Conservation (phyloP, 768 basidiomycete species). For the Sarcodon sp. region DNA sequence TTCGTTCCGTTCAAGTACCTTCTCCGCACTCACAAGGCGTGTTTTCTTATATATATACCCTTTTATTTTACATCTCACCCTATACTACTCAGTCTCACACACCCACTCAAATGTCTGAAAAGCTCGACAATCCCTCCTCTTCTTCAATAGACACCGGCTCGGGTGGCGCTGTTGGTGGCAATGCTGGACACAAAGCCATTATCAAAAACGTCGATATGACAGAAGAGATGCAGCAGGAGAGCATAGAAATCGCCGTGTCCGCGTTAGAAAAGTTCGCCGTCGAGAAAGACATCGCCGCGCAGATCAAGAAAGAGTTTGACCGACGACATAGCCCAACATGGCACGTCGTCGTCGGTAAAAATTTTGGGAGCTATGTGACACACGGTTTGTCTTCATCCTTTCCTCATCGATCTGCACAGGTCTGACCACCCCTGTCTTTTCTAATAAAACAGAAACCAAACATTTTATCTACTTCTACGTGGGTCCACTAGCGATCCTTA, state of each 20-base stretch:
- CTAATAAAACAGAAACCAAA: slow-evolving; percentile 64
- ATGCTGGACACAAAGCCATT: slow-evolving; percentile 53
- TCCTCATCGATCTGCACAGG: background rate
- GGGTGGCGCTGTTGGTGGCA: background rate
- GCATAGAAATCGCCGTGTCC: slow-evolving; percentile 74
- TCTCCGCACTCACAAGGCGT: no score
- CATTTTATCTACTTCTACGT: slow-evolving; percentile 99
- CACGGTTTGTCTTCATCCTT: slow-evolving; percentile 53
- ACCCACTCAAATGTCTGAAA: no score
- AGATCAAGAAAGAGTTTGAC: slow-evolving; percentile 98
- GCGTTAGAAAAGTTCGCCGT: slow-evolving; percentile 87
- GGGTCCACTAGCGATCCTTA: slow-evolving; percentile 82
- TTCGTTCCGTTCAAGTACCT: no score
- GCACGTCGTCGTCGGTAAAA: slow-evolving; percentile 99
- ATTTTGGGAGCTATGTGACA: slow-evolving; percentile 97
- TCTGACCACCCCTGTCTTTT: background rate
- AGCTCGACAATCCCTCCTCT: no score
- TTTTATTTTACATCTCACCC: no score
- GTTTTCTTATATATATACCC: no score
- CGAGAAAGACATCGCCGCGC: slow-evolving; percentile 97
- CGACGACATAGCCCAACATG: slow-evolving; percentile 85
- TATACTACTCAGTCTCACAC: no score
- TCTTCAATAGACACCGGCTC: no score
- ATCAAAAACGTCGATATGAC: slow-evolving; percentile 97
- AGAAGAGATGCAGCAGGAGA: slow-evolving; percentile 93